A percentile compares a stretch with the other conserved stretches of the same genome.
These are phyloP conservation scores for Botrytis fragariae DNA, from an alignment of 2,329 filamentous ascomycete genomes.

Conservation along the genomic window DNA sequence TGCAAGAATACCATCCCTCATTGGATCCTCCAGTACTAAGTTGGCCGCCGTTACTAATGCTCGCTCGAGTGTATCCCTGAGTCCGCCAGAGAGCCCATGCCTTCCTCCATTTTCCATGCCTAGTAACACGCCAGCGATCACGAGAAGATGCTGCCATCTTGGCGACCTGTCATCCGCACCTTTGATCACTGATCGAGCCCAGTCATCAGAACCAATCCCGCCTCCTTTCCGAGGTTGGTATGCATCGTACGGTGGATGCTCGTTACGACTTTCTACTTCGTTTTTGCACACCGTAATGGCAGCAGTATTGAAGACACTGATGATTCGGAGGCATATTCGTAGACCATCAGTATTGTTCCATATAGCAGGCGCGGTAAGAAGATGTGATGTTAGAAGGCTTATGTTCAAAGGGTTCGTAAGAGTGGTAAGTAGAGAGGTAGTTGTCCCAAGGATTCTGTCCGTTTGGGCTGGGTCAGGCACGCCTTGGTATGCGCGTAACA, in stretches of 20 bases:
- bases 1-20: constrained; percentile 49
- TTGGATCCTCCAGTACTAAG: constrained; percentile 54
- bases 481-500: constrained; percentile 38
- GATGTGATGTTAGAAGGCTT: constrained; percentile 55
- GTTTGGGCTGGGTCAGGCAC: constrained; percentile 30
- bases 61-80: constrained; percentile 56
- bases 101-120: constrained; percentile 58
- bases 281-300: constrained; percentile 40
- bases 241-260: constrained; percentile 36
- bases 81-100: constrained; percentile 51
- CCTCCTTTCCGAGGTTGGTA: constrained; percentile 43
- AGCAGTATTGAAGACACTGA: constrained; percentile 57
- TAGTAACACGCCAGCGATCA: constrained; percentile 59
- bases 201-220: constrained; percentile 48
- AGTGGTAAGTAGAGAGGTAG: constrained; percentile 54
- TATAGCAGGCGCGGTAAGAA: constrained; percentile 58
- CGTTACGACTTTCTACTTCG: constrained; percentile 32
- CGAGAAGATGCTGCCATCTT: constrained; percentile 66
- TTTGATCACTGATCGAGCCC: constrained; percentile 42
- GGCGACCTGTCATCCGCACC: constrained; percentile 53
- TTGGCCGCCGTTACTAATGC: constrained; percentile 62
- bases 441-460: constrained; percentile 46
- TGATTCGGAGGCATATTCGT: constrained; percentile 49
- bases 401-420: constrained; percentile 59
- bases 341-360: constrained; percentile 53